Evolutionary conservation across 768 basidiomycete genomes (phyloP), one percentile per base, ranked within the genome.

Genomic region (Collybia sordida): DNA sequence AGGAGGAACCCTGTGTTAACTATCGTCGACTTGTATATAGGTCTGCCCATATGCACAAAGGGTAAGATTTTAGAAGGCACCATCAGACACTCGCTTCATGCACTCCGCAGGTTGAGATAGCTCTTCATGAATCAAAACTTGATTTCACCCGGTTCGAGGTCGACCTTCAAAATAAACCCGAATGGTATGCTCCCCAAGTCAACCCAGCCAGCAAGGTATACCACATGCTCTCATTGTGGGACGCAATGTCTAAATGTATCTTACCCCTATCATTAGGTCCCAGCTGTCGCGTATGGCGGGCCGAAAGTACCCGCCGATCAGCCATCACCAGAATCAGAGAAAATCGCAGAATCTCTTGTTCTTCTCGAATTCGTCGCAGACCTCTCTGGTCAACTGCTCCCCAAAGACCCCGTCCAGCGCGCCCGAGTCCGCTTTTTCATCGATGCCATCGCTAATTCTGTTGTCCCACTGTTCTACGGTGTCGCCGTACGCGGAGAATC

Each of bases 321-420:
- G 3, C 85, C 87, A 0, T 83, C 84, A 2, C 74, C 79, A 0
- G 80, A 81, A 28, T 83, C 83, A 7, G 57, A 66, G 42, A 87
- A 86, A 61, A 59, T 88, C 57, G 72, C 81, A 6, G 86, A 88
- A 59, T 86, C 84, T 3, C 78, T 81, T 40, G 69, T 86, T 31
- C 78, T 87, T 49, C 68, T 86, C 46, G 84, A 88, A 60, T 82
- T 88, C 66, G 62, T 87, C 49, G 81, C 81, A 8, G 85, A 86
- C 60, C 65, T 85, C 47, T 79, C 71, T 61, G 76, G 78, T 1
- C 60, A 71, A 31, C 67, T 86, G 34, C 71, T 83, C 7, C 85
- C 86, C 3, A 61, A 65, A 7, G 79, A 83, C 59, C 81, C 81
- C 0, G 72, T 86, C 31, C 55, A 59, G 6, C 79, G 83, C 31